Evolutionary conservation across 2,329 filamentous ascomycete species (phyloP).

Genomic region (Colletotrichum theobromicola): DNA sequence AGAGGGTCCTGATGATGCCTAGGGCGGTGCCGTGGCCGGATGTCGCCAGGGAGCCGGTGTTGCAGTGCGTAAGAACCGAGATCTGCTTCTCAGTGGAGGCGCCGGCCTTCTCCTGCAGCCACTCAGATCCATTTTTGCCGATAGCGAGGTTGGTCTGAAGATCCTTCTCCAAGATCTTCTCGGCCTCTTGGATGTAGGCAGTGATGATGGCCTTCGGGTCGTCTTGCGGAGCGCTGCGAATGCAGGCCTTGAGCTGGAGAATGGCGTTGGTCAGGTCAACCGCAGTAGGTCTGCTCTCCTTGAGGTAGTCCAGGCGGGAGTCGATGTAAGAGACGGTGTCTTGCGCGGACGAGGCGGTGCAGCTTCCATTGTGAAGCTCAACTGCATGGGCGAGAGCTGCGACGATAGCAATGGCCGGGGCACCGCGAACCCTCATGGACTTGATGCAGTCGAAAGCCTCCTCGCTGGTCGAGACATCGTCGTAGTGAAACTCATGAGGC

Average conservation of each 20-base stretch:
- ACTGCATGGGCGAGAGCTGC: slow-evolving; percentile 88
- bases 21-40: slow-evolving; percentile 97
- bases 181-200: slow-evolving; percentile 80
- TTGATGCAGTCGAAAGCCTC: slow-evolving; percentile 85
- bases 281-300: slow-evolving; percentile 89
- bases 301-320: slow-evolving; percentile 82
- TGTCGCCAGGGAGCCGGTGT: slow-evolving; percentile 94
- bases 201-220: slow-evolving; percentile 60
- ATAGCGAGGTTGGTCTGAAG: slow-evolving; percentile 87
- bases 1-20: slow-evolving; percentile 88
- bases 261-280: slow-evolving; percentile 95
- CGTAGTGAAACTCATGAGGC: slow-evolving; percentile 81
- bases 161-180: slow-evolving; percentile 86
- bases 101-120: slow-evolving; percentile 70
- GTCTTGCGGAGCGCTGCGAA: slow-evolving; percentile 50
- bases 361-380: slow-evolving; percentile 69
- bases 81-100: slow-evolving; percentile 57
- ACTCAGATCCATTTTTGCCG: slow-evolving; percentile 81
- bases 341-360: slow-evolving; percentile 47
- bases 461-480: slow-evolving; percentile 70
- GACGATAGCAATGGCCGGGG: slow-evolving; percentile 98
- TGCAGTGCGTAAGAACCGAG: slow-evolving; percentile 96
- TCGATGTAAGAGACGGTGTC: slow-evolving; percentile 76
- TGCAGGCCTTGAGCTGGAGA: slow-evolving; percentile 72
- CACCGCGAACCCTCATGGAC: slow-evolving; percentile 78